These are phyloP conservation scores for Paecilomyces niveus DNA, from an alignment of 2,329 filamentous ascomycete species.

Conservation along the genomic window DNA sequence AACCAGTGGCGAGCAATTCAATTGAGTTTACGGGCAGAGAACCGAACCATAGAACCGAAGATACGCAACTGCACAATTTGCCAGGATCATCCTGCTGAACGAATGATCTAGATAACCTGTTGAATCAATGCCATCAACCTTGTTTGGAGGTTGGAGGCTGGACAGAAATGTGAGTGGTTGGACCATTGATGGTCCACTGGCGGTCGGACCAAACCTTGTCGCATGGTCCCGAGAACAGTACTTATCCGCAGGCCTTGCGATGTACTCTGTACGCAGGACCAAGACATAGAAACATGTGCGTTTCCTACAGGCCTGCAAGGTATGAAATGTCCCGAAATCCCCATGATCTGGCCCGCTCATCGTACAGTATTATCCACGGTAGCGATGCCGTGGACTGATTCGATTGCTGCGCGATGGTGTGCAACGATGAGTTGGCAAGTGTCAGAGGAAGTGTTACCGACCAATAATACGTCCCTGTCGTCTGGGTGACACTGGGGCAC, in stretches of 20 bases:
- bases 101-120: background rate
- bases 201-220: background rate
- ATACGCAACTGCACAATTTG: background rate
- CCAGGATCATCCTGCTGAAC: background rate
- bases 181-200: background rate
- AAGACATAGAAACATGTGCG: background rate
- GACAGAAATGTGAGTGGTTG: background rate
- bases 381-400: background rate
- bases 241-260: background rate
- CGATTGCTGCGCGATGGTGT: slow-evolving; percentile 3
- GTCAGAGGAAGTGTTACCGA: slow-evolving; percentile 4
- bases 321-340: background rate
- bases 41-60: background rate
- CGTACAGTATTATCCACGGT: background rate
- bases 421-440: slow-evolving; percentile 16
- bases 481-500: slow-evolving; percentile 2
- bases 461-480: slow-evolving; percentile 5
- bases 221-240: no score
- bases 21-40: background rate
- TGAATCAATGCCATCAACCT: background rate
- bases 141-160: background rate
- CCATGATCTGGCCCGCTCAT: background rate
- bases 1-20: background rate
- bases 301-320: background rate
- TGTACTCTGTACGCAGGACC: background rate